phyloP scores from a whole-genome alignment of 1,284 basidiomycete genomes.

The Cryptococcus sp. region DNA sequence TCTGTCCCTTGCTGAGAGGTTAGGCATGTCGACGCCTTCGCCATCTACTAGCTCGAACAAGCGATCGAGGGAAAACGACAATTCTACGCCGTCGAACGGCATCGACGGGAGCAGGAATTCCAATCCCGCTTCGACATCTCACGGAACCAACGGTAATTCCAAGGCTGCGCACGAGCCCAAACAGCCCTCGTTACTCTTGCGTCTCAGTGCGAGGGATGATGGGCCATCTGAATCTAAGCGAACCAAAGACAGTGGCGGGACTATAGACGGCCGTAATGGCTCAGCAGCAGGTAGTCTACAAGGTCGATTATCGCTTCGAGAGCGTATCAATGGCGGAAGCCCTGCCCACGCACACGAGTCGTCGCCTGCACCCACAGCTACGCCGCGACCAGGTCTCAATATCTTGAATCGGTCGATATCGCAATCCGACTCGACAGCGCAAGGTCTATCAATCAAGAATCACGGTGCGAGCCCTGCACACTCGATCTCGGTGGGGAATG shows the following conservation, averaged over 20 bases:
- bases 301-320: slow-evolving; percentile 5
- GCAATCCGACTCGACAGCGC: background rate
- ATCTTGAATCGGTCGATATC: slow-evolving; percentile 10
- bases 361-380: background rate
- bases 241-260: background rate
- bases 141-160: background rate
- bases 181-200: slow-evolving; percentile 10
- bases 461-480: background rate
- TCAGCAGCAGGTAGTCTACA: background rate
- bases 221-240: slow-evolving; percentile 1
- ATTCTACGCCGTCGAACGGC: background rate
- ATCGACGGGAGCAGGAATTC: background rate
- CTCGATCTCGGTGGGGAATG: no score
- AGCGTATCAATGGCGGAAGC: slow-evolving; percentile 10
- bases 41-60: background rate
- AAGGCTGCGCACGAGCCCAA: background rate
- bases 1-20: slow-evolving; percentile 11
- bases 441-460: background rate
- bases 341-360: background rate
- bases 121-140: background rate
- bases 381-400: background rate
- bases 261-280: no score
- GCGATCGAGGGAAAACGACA: slow-evolving; percentile 8
- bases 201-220: slow-evolving; percentile 7
- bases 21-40: slow-evolving; percentile 5